These are phyloP conservation scores for Circinella minor DNA, from an alignment of 371 early-diverging fungal species.

Conservation along the genomic window DNA sequence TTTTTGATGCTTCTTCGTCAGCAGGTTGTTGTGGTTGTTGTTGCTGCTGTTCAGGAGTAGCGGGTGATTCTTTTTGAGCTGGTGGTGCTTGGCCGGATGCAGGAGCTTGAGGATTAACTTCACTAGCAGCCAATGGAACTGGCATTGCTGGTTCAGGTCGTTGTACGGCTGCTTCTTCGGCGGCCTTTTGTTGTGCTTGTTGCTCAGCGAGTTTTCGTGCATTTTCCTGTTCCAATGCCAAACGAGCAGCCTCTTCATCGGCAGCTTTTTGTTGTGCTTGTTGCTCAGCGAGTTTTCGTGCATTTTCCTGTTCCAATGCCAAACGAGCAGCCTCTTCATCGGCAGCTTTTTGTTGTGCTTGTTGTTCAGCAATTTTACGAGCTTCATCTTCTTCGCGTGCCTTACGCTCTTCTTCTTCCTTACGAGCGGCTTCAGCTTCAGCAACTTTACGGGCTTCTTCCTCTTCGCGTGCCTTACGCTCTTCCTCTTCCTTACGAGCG, in stretches of 20 bases:
- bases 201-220: slow-evolving; percentile 9
- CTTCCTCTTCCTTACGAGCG: background rate
- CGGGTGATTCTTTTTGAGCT: background rate
- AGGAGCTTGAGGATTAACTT: slow-evolving; percentile 17
- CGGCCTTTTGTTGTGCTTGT: background rate
- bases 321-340: slow-evolving; percentile 2
- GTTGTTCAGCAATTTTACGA: slow-evolving; percentile 4
- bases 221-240: background rate
- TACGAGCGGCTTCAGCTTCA: slow-evolving; percentile 1
- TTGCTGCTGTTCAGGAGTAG: slow-evolving; percentile 3
- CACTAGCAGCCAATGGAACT: slow-evolving; percentile 18
- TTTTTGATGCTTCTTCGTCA: background rate
- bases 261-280: background rate
- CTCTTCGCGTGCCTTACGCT: background rate
- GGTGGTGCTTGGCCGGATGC: background rate
- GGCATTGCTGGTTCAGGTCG: slow-evolving; percentile 20
- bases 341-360: background rate
- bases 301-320: background rate
- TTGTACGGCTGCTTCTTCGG: slow-evolving; percentile 10
- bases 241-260: background rate
- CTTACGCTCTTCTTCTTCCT: background rate
- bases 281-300: slow-evolving; percentile 9
- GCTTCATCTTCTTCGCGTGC: slow-evolving; percentile 1
- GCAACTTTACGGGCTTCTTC: slow-evolving; percentile 1
- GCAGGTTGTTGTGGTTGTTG: slow-evolving; percentile 3